Conservation (phyloP, 495 filamentous ascomycete species). For the Penicillium nucicola region DNA sequence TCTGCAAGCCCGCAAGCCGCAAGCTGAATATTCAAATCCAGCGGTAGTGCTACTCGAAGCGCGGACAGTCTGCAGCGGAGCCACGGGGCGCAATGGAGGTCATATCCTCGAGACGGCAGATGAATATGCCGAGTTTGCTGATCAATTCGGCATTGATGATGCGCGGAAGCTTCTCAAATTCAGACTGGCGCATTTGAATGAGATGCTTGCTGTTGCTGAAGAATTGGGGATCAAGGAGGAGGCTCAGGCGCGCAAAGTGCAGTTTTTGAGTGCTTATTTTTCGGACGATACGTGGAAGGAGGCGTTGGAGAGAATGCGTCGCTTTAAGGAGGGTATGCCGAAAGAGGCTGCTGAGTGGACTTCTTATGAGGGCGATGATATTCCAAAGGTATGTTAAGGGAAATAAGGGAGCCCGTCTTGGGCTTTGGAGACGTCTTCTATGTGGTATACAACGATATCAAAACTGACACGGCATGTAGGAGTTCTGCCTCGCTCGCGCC, state of each 20-base stretch:
- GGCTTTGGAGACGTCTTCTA: no score
- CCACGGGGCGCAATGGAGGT: constrained; percentile 63
- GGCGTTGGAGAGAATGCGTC: constrained; percentile 16
- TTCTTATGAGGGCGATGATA: constrained; percentile 19
- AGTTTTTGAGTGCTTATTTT: constrained; percentile 33
- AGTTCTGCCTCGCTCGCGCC: constrained; percentile 41
- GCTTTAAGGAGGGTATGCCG: constrained; percentile 30
- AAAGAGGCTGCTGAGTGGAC: constrained; percentile 29
- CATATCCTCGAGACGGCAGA: constrained; percentile 32
- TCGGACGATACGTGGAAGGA: constrained; percentile 22
- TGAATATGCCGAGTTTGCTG: constrained; percentile 24
- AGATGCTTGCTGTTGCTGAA: constrained; percentile 28
- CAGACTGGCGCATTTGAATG: constrained; percentile 28
- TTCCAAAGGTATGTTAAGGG: constrained; percentile 18
- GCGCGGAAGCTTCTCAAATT: constrained; percentile 28
- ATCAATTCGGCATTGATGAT: constrained; percentile 18
- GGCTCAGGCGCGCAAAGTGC: constrained; percentile 27
- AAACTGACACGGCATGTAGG: constrained; percentile 1
- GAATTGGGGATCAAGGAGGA: constrained; percentile 25
- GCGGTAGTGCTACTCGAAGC: constrained; percentile 74
- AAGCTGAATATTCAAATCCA: constrained; percentile 22
- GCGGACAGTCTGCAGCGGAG: constrained; percentile 73
- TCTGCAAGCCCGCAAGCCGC: constrained; percentile 24
- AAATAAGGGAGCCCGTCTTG: no score
- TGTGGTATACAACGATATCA: no score